Base-by-base conservation (phyloP, 1,284 basidiomycete species). In the Ustilago trichophora region DNA sequence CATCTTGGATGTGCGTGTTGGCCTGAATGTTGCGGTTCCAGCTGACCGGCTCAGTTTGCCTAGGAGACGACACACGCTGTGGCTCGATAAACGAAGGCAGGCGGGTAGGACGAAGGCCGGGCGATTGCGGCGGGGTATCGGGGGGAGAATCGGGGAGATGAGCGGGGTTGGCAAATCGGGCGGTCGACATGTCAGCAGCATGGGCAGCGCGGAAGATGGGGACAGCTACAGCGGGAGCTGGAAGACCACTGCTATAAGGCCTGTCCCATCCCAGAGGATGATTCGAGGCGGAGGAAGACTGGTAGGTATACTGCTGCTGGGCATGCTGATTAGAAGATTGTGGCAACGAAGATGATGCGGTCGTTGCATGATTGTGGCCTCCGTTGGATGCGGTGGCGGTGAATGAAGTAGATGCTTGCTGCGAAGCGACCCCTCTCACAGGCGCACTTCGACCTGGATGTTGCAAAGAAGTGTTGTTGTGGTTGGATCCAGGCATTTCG, bases 361-460 rank as follows among this genome's bases (percentile, higher is more conserved):
- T 25, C 7, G 43, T 19, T 15, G 38, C 43, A 11, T 15, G 10
- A 31, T 37, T 31, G 19, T 8, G 25, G 18, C 15, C 21, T 15
- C 32, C n/a, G 55, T 9, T 29, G 36, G 41, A 3, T 36, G 21
- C 10, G 37, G n/a, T 33, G 15, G 49, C 34, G 13, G 53, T 22
- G 8, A 22, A 37, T 35, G 47, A 33, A 26, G 56, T 49, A 25
- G 42, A 46, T 36, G 46, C 21, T 71, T 49, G 57, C 51, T 60
- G 59, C 72, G 72, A 63, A 72, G 70, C 59, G 48, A 62, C 69
- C 72, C 63, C 72, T 75, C 72, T 75, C 72, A 75, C 72, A 75
- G 72, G 69, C 57, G 56, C 60, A 52, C 63, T 68, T 56, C 72
- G 72, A 75, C 72, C 72, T 72, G 69, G 59, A 63, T 34, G 38